Evolutionary conservation across 208 protist species (phyloP).

Genomic region (Novymonas esmeraldas): DNA sequence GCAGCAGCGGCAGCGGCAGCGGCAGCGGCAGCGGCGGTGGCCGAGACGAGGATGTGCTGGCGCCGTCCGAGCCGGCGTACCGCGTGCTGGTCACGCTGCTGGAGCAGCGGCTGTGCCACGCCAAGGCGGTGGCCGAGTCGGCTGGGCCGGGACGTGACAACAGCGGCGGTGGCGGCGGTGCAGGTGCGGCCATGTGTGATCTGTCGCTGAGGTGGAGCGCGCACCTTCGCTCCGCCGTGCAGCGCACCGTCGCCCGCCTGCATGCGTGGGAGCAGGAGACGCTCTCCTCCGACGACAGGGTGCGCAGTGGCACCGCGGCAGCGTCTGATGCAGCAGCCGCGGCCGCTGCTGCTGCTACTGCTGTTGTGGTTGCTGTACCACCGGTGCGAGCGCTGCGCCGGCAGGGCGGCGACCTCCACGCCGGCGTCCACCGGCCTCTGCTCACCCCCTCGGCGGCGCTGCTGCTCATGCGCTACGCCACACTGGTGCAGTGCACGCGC

Average conservation of each 20-base stretch:
- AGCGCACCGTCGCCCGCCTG: conserved; percentile 14
- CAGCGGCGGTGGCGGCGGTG: too few relatives aligned
- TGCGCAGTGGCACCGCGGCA: conserved; percentile 11
- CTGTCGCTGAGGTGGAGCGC: conserved; percentile 13
- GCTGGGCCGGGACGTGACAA: too few relatives aligned
- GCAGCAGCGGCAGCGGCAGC: not conserved
- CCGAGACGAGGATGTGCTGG: conserved; percentile 14
- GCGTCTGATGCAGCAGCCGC: not conserved
- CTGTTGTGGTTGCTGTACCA: too few relatives aligned
- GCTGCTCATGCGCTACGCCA: conserved; percentile 12
- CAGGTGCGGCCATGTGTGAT: not conserved
- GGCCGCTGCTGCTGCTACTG: too few relatives aligned
- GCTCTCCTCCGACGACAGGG: not conserved
- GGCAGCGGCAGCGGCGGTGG: too few relatives aligned
- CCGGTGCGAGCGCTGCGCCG: not conserved
- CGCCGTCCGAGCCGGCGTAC: conserved; percentile 26
- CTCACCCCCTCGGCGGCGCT: conserved; percentile 6
- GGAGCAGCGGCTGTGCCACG: conserved; percentile 9
- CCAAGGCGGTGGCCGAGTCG: too few relatives aligned
- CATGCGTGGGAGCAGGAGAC: conserved; percentile 31
- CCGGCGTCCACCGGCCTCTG: not conserved
- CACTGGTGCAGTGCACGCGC: conserved; percentile 13
- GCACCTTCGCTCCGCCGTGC: conserved; percentile 13
- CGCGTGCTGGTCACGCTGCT: conserved; percentile 27
- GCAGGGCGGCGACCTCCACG: not conserved